Conservation (phyloP, 495 filamentous ascomycete species). For the Penicillium psychrofluorescens region DNA sequence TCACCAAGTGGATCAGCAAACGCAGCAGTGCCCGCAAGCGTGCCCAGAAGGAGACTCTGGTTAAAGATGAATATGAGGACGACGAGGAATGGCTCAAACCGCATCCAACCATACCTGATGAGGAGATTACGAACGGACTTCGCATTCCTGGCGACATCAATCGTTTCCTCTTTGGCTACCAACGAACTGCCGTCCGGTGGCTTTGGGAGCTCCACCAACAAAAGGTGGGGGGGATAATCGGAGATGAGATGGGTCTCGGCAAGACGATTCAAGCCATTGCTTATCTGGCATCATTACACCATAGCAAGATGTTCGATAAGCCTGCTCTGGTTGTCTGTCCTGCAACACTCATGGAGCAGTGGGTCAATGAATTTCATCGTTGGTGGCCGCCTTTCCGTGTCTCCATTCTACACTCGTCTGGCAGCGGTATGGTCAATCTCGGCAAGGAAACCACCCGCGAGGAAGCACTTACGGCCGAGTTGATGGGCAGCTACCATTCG, state of each 20-base stretch:
- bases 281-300: conserved; percentile 83
- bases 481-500: conserved; percentile 21
- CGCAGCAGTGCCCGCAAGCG: conserved; percentile 59
- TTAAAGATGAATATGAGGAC: conserved; percentile 15
- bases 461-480: conserved; percentile 46
- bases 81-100: conserved; percentile 76
- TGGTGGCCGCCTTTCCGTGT: conserved; percentile 97
- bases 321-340: conserved; percentile 87
- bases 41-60: conserved; percentile 17
- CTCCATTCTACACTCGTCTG: conserved; percentile 88
- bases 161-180: conserved; percentile 86
- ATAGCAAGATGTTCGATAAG: conserved; percentile 74
- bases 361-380: conserved; percentile 95
- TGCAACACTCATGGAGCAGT: conserved; percentile 90
- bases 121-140: conserved; percentile 64
- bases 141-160: conserved; percentile 86
- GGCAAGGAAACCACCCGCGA: conserved; percentile 63
- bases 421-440: conserved; percentile 89
- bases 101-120: conserved; percentile 70
- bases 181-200: conserved; percentile 94
- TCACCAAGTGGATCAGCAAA: conserved; percentile 65
- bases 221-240: conserved; percentile 86
- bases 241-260: conserved; percentile 96
- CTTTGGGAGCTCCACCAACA: conserved; percentile 88
- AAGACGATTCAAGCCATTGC: conserved; percentile 95